These are phyloP conservation scores for Colletotrichum tanaceti DNA, from an alignment of 2,329 filamentous ascomycete genomes.

Conservation along the genomic window DNA sequence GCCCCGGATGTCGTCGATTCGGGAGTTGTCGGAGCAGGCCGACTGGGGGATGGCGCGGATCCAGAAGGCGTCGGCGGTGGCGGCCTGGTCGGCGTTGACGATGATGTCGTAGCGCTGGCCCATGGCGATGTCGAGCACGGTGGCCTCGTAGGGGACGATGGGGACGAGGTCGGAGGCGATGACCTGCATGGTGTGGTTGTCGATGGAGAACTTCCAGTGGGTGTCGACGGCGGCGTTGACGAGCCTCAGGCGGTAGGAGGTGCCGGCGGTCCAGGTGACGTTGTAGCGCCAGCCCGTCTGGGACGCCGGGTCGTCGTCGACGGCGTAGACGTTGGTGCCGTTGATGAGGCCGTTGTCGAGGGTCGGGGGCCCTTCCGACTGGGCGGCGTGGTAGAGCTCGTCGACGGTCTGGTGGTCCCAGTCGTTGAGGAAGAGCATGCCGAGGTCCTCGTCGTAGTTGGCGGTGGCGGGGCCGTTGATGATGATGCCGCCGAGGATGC, in stretches of 20 bases:
- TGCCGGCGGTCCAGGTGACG: constrained; percentile 54
- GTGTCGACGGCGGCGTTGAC: constrained; percentile 60
- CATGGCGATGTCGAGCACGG: constrained; percentile 62
- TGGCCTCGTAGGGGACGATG: constrained; percentile 64
- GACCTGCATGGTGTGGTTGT: constrained; percentile 68
- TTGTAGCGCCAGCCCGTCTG: constrained; percentile 50
- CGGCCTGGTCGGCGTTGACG: constrained; percentile 53
- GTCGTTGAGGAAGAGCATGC: constrained; percentile 68
- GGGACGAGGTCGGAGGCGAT: constrained; percentile 70
- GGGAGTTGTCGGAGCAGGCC: constrained; percentile 55
- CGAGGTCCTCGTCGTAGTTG: constrained; percentile 73
- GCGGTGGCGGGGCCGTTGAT: constrained; percentile 70
- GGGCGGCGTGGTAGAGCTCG: constrained; percentile 48
- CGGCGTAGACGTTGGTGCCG: constrained; percentile 55
- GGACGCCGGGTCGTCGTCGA: constrained; percentile 44
- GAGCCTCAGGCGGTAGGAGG: constrained; percentile 60
- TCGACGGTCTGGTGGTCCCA: constrained; percentile 64
- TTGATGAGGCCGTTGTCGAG: constrained; percentile 61
- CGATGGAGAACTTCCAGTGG: constrained; percentile 63
- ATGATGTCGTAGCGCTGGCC: constrained; percentile 61
- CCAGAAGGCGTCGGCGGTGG: constrained; percentile 57
- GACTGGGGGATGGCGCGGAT: constrained; percentile 58
- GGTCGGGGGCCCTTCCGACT: constrained; percentile 48
- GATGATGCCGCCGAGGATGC: constrained; percentile 69
- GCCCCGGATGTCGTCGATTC: constrained; percentile 58